These are phyloP conservation scores for Leucocoprinus leucothites DNA, from an alignment of 768 basidiomycete genomes.

Conservation along the genomic window DNA sequence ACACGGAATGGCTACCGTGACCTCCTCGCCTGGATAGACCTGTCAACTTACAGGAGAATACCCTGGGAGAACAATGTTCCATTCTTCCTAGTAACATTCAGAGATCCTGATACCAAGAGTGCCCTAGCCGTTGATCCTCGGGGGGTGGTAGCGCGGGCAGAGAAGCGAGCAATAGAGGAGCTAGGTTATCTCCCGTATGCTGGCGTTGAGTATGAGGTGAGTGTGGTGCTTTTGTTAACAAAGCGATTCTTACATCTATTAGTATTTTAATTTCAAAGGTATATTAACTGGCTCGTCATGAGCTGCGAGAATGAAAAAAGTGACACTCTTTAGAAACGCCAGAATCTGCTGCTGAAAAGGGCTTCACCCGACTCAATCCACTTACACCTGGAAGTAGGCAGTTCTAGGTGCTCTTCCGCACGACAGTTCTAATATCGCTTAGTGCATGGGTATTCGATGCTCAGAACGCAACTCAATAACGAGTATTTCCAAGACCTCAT, in stretches of 20 bases:
- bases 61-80: slow-evolving; percentile 91
- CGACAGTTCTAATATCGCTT: not conserved
- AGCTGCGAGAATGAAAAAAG: not conserved
- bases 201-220: slow-evolving; percentile 93
- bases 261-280: slow-evolving; percentile 95
- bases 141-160: slow-evolving; percentile 63
- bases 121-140: slow-evolving; percentile 85
- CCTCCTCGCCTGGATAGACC: slow-evolving; percentile 80
- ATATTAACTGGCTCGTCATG: not conserved
- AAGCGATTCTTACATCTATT: not conserved
- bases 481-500: slow-evolving; percentile 89
- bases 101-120: slow-evolving; percentile 80
- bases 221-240: slow-evolving; percentile 15
- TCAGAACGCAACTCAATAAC: slow-evolving; percentile 86
- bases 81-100: slow-evolving; percentile 90
- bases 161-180: slow-evolving; percentile 17
- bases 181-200: slow-evolving; percentile 64
- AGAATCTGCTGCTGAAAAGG: slow-evolving; percentile 69
- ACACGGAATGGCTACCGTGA: slow-evolving; percentile 91
- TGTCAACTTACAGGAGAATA: slow-evolving; percentile 83
- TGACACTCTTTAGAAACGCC: slow-evolving; percentile 65
- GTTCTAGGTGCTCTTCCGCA: not conserved
- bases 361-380: slow-evolving; percentile 68
- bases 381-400: slow-evolving; percentile 89
- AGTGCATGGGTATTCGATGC: slow-evolving; percentile 98